phyloP scores from a whole-genome alignment of 345 rosid species.

The Aethionema arabicum region DNA sequence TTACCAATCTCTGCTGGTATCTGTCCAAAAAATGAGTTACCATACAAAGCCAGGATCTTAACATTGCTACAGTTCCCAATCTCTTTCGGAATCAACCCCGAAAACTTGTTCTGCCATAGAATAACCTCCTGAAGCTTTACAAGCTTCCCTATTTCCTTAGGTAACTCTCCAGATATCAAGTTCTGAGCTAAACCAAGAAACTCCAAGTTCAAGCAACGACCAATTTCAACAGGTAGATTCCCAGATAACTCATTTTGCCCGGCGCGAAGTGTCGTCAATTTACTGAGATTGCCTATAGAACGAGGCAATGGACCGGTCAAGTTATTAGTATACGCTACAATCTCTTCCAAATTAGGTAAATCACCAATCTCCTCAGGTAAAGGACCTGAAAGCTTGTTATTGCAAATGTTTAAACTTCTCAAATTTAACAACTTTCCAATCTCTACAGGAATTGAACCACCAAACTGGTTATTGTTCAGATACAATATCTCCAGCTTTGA shows the following conservation, averaged over 20 bases:
- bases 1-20: conserved; percentile 72
- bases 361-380: conserved; percentile 69
- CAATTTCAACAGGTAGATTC: conserved; percentile 65
- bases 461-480: conserved; percentile 67
- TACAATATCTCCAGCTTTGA: conserved; percentile 46
- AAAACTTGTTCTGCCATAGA: conserved; percentile 69
- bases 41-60: conserved; percentile 66
- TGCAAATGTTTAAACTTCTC: conserved; percentile 59
- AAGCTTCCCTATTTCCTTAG: conserved; percentile 78
- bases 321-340: conserved; percentile 78
- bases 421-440: conserved; percentile 45
- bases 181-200: conserved; percentile 90
- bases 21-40: conserved; percentile 63
- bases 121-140: conserved; percentile 57
- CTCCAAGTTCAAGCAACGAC: conserved; percentile 61
- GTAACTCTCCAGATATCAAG: conserved; percentile 60
- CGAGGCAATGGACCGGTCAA: conserved; percentile 75
- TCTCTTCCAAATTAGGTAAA: conserved; percentile 59
- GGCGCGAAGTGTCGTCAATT: conserved; percentile 55
- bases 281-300: conserved; percentile 71
- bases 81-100: conserved; percentile 70
- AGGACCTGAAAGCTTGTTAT: conserved; percentile 75
- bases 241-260: conserved; percentile 87
- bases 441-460: conserved; percentile 63
- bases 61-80: conserved; percentile 68